Evolutionary conservation across 2,329 filamentous ascomycete species (phyloP).

Genomic region (Fusarium poae): DNA sequence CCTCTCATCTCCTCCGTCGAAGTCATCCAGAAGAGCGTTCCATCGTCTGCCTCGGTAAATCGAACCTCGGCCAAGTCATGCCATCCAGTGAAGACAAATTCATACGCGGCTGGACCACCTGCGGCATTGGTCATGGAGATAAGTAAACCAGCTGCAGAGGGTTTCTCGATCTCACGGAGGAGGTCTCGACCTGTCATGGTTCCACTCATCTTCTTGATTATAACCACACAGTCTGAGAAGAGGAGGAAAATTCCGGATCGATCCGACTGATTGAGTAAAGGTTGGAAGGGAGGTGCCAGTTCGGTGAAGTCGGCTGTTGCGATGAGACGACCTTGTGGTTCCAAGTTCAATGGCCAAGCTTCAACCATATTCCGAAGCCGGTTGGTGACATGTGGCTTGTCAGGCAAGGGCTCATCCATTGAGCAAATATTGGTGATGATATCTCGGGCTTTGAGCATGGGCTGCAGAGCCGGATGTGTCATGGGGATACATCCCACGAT

Average conservation of each 20-base stretch:
- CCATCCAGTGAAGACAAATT: conserved; percentile 82
- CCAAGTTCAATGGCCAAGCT: conserved; percentile 79
- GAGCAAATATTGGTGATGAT: conserved; percentile 97
- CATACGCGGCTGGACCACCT: conserved; percentile 72
- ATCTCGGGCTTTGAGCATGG: conserved; percentile 88
- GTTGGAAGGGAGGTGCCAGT: conserved; percentile 76
- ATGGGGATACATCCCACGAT: conserved; percentile 89
- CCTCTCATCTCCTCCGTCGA: conserved; percentile 72
- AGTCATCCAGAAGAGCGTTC: conserved; percentile 75
- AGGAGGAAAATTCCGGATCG: conserved; percentile 80
- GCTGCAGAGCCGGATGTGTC: conserved; percentile 84
- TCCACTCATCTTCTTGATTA: conserved; percentile 77
- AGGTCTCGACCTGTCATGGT: conserved; percentile 80
- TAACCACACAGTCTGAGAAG: conserved; percentile 84
- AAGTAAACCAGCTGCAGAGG: conserved; percentile 73
- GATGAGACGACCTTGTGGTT: conserved; percentile 82
- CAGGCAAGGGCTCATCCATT: conserved; percentile 78
- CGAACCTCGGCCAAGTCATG: conserved; percentile 77
- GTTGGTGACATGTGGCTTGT: conserved; percentile 79
- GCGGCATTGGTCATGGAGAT: conserved; percentile 74
- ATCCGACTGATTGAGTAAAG: conserved; percentile 58
- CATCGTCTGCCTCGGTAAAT: conserved; percentile 77
- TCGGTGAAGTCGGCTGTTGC: conserved; percentile 85
- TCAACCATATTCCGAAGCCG: conserved; percentile 82
- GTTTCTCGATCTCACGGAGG: conserved; percentile 86